These are phyloP conservation scores for Apiospora pterosperma DNA, from an alignment of 2,329 filamentous ascomycete species.

Conservation along the genomic window DNA sequence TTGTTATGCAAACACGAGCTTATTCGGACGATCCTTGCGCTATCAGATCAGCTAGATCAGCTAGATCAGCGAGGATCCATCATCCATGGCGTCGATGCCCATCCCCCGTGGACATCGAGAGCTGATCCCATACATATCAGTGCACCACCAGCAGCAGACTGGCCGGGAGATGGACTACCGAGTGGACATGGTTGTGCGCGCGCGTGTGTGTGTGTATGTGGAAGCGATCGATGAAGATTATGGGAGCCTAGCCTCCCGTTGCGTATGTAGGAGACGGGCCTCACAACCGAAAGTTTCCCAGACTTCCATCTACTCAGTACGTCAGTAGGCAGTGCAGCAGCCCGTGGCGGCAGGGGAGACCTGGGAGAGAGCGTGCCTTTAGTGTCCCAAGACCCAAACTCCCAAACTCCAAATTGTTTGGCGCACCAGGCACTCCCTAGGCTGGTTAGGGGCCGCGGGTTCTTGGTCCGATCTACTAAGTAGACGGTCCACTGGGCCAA, in stretches of 20 bases:
- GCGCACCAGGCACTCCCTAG: background rate
- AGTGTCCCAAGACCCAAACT: background rate
- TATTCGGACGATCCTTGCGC: background rate
- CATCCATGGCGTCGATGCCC: slow-evolving; percentile 1
- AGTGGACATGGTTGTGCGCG: no score
- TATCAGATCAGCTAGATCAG: background rate
- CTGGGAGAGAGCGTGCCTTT: background rate
- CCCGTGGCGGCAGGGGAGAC: background rate
- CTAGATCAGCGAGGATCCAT: background rate
- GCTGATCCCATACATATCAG: background rate
- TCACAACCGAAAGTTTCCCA: background rate
- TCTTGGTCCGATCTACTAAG: background rate
- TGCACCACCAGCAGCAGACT: background rate
- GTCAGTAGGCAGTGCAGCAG: background rate
- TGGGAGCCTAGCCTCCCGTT: background rate
- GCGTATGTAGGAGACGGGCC: background rate
- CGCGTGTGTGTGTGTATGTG: no score
- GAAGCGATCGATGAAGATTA: background rate
- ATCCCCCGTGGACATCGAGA: background rate
- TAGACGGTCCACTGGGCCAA: background rate
- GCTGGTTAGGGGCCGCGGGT: background rate
- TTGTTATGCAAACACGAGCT: background rate
- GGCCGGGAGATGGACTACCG: background rate
- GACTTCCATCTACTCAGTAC: background rate
- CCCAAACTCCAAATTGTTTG: background rate